Conservation (phyloP, 1,139 yeast species). For the Yamadazyma membranifaciens region DNA sequence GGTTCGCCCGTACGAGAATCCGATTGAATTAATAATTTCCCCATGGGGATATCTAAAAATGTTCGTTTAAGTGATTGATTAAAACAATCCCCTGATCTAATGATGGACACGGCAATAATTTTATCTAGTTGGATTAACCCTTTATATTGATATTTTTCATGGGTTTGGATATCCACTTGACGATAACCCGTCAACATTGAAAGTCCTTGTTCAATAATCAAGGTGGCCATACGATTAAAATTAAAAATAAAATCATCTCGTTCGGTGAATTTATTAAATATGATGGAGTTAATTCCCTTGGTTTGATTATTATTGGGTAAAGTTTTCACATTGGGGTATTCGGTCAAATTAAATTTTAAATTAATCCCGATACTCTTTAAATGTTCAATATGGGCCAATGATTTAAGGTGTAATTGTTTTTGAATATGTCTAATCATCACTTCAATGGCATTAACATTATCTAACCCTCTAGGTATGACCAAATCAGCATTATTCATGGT, state of each 20-base stretch:
- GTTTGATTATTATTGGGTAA: conserved; percentile 68
- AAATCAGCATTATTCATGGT: conserved; percentile 82
- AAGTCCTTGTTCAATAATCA: conserved; percentile 66
- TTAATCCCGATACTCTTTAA: conserved; percentile 53
- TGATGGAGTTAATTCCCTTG: conserved; percentile 66
- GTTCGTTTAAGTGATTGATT: conserved; percentile 73
- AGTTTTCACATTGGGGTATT: conserved; percentile 28
- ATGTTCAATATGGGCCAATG: conserved; percentile 61
- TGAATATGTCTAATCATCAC: conserved; percentile 77
- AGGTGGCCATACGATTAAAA: conserved; percentile 74
- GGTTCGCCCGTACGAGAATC: conserved; percentile 93
- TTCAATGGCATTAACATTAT: conserved; percentile 75
- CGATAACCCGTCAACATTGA: conserved; percentile 39
- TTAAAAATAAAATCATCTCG: conserved; percentile 82
- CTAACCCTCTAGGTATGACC: conserved; percentile 85
- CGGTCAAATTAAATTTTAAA: conserved; percentile 29
- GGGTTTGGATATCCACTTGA: conserved; percentile 41
- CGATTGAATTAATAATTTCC: conserved; percentile 83
- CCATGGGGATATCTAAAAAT: conserved; percentile 74
- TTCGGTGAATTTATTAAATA: conserved; percentile 53
- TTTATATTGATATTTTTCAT: conserved; percentile 22
- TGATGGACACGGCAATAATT: conserved; percentile 71
- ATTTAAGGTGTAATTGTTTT: conserved; percentile 66
- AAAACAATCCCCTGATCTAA: conserved; percentile 93
- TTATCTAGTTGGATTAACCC: conserved; percentile 48